These are phyloP conservation scores for Quercus lobata DNA, from an alignment of 331 rosid species.

Conservation along the genomic window DNA sequence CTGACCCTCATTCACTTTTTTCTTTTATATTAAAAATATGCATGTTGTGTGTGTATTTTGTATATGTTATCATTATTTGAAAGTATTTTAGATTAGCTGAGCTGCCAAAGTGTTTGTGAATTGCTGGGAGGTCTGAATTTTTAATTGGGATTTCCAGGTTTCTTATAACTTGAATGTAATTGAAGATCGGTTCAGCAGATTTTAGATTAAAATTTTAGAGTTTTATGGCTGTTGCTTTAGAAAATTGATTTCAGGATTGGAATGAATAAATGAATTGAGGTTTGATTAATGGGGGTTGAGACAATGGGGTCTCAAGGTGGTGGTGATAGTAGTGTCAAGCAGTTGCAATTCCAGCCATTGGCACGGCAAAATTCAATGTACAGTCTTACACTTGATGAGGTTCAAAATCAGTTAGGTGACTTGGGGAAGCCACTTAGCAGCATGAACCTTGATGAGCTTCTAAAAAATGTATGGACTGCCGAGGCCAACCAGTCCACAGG, in stretches of 20 bases:
- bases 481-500: conserved; percentile 63
- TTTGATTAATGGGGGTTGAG: conserved; percentile 48
- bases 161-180: conserved; percentile 20
- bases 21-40: conserved; percentile 3
- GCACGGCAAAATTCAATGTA: conserved; percentile 66
- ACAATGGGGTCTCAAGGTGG: conserved; percentile 82
- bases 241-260: conserved; percentile 8
- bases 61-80: not conserved
- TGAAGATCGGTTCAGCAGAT: conserved; percentile 22
- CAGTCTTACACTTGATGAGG: conserved; percentile 85
- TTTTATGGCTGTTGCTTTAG: not conserved
- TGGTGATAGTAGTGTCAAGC: conserved; percentile 61
- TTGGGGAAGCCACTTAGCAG: conserved; percentile 82
- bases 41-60: not conserved
- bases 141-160: conserved; percentile 16
- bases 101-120: not conserved
- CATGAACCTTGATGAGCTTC: conserved; percentile 96
- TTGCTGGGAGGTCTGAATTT: conserved; percentile 20
- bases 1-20: not conserved
- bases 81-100: conserved; percentile 9
- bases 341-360: conserved; percentile 53
- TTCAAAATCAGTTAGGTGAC: conserved; percentile 87
- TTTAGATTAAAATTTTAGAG: not conserved
- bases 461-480: conserved; percentile 68
- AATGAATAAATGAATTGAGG: not conserved